phyloP scores from a whole-genome alignment of 805 yeast genomes.

The Candida ascalaphidarum region DNA sequence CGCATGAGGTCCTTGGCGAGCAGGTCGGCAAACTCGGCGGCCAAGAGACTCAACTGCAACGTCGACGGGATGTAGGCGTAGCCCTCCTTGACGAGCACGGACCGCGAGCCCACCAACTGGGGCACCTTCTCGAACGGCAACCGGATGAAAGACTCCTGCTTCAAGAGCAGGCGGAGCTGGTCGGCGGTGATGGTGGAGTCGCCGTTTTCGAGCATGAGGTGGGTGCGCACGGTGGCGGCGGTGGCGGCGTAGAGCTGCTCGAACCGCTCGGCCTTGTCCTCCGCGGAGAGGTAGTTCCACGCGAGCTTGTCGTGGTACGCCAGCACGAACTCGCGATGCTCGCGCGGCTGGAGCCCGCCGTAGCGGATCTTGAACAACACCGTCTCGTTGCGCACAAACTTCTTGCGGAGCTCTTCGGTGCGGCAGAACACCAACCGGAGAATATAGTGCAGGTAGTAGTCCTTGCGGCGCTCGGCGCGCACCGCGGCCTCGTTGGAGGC shows the following conservation, averaged over 20 bases:
- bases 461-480: conserved; percentile 67
- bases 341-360: conserved; percentile 50
- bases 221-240: conserved; percentile 30
- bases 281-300: conserved; percentile 58
- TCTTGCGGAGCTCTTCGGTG: conserved; percentile 69
- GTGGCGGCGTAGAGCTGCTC: conserved; percentile 50
- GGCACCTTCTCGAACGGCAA: conserved; percentile 83
- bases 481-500: conserved; percentile 26
- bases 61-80: conserved; percentile 79
- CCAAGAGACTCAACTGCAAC: conserved; percentile 62
- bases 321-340: conserved; percentile 64
- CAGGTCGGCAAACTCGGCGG: conserved; percentile 55
- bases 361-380: conserved; percentile 68
- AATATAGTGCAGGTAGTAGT: conserved; percentile 87
- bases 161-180: conserved; percentile 38
- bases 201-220: conserved; percentile 23
- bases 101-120: conserved; percentile 66
- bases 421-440: conserved; percentile 85
- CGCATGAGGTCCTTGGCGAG: conserved; percentile 45
- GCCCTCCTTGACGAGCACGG: conserved; percentile 60
- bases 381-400: conserved; percentile 74
- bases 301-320: conserved; percentile 47
- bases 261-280: conserved; percentile 47
- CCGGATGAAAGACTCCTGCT: conserved; percentile 62
- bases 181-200: conserved; percentile 36